Conservation (phyloP, 148 eudicot species). For the Persicaria maculosa region DNA sequence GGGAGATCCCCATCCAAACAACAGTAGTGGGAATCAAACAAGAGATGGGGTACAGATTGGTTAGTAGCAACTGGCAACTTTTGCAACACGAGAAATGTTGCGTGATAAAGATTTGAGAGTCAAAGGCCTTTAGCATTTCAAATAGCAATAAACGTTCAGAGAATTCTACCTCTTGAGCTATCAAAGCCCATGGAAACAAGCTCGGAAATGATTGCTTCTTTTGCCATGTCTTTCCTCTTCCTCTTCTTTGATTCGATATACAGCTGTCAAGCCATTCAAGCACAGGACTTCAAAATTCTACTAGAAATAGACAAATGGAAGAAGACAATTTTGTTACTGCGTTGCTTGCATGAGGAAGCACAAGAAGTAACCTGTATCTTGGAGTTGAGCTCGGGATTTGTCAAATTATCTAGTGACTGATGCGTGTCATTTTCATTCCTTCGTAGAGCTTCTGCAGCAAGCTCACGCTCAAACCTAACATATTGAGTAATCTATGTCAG, state of each 20-base stretch:
- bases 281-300: not conserved
- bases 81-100: not conserved
- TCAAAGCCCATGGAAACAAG: slow-evolving; percentile 66
- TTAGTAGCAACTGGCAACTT: not conserved
- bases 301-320: not conserved
- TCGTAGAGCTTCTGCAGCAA: slow-evolving; percentile 90
- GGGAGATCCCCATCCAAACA: too few species aligned
- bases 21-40: not conserved
- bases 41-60: too few species aligned
- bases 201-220: slow-evolving; percentile 34
- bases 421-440: slow-evolving; percentile 81
- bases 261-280: slow-evolving; percentile 29
- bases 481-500: slow-evolving; percentile 7
- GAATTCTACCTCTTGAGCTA: slow-evolving; percentile 44
- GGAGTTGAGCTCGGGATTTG: slow-evolving; percentile 66
- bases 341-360: not conserved
- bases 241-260: slow-evolving; percentile 64
- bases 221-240: slow-evolving; percentile 39
- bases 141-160: not conserved
- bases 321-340: not conserved
- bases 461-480: slow-evolving; percentile 66
- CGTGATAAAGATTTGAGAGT: not conserved
- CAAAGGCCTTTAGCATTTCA: not conserved
- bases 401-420: slow-evolving; percentile 80
- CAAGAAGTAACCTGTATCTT: slow-evolving; percentile 46